Evolutionary conservation across 108 stramenopile genomes (phyloP).

Genomic region (Pseudonitzschia multiseries): DNA sequence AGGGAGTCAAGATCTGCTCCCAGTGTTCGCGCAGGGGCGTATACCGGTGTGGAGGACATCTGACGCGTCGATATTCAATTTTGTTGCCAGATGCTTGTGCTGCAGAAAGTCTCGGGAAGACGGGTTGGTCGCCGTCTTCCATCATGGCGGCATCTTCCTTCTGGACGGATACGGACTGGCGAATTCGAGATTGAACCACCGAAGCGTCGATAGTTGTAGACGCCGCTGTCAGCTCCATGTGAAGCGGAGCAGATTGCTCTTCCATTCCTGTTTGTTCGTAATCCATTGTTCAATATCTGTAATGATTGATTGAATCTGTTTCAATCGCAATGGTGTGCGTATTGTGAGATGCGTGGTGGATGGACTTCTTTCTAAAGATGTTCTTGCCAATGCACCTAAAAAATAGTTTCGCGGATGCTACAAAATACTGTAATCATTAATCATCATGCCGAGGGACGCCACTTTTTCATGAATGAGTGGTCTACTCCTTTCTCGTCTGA

Average conservation of each 20-base stretch:
- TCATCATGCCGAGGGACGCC: no score
- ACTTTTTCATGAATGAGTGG: background rate
- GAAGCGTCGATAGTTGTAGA: slow-evolving; percentile 72
- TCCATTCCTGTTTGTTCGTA: slow-evolving; percentile 12
- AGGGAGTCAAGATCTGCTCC: slow-evolving; percentile 29
- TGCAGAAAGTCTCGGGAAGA: slow-evolving; percentile 77
- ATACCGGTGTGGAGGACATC: slow-evolving; percentile 92
- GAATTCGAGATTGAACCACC: slow-evolving; percentile 73
- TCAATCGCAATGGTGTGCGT: background rate
- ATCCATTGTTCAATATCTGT: slow-evolving; percentile 6
- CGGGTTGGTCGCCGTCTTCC: slow-evolving; percentile 70
- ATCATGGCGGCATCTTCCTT: slow-evolving; percentile 39
- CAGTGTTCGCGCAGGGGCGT: slow-evolving; percentile 20
- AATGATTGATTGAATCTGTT: no score
- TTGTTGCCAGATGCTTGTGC: slow-evolving; percentile 70
- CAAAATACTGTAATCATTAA: no score
- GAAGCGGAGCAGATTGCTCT: background rate
- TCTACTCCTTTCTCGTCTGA: background rate
- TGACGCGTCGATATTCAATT: slow-evolving; percentile 87
- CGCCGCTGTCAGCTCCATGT: slow-evolving; percentile 38
- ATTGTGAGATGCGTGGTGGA: background rate
- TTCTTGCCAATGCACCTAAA: background rate
- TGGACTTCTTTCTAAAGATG: background rate
- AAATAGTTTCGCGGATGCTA: no score
- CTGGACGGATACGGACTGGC: slow-evolving; percentile 71